These are phyloP conservation scores for Penicillium verrucosum DNA, from an alignment of 2,329 filamentous ascomycete species.

Conservation along the genomic window DNA sequence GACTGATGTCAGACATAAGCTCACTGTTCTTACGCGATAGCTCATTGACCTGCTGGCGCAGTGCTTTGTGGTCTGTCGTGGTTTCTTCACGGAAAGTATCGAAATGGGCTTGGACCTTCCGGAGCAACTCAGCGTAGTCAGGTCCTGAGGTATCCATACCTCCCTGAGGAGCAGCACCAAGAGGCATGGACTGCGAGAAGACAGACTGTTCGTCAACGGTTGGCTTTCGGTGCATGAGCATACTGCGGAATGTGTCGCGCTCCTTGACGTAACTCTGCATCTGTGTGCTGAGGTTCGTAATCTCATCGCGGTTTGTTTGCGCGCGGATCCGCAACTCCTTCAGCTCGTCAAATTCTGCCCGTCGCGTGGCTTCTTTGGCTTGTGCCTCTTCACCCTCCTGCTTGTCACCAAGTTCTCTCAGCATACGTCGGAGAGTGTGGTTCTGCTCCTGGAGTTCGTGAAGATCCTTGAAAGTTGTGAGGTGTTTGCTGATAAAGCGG, in stretches of 20 bases:
- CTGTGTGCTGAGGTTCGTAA: conserved; percentile 74
- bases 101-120: conserved; percentile 84
- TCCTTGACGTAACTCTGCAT: conserved; percentile 93
- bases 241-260: conserved; percentile 94
- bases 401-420: conserved; percentile 78
- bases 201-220: conserved; percentile 58
- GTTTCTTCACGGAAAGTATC: conserved; percentile 87
- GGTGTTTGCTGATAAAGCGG: conserved; percentile 79
- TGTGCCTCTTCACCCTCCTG: conserved; percentile 89
- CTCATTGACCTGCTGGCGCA: conserved; percentile 80
- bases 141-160: conserved; percentile 49
- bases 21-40: conserved; percentile 78
- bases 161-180: conserved; percentile 48
- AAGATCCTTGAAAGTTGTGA: conserved; percentile 87
- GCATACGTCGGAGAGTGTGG: conserved; percentile 74
- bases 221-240: conserved; percentile 74
- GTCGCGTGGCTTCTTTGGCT: conserved; percentile 53
- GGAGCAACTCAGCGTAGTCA: conserved; percentile 74
- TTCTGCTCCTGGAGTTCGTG: conserved; percentile 85
- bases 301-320: conserved; percentile 77
- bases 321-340: conserved; percentile 69
- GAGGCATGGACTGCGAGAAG: conserved; percentile 69
- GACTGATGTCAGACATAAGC: conserved; percentile 77
- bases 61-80: conserved; percentile 71
- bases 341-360: conserved; percentile 65